Base-by-base conservation (phyloP, 768 basidiomycete genomes). In the Coprinopsis sp. region DNA sequence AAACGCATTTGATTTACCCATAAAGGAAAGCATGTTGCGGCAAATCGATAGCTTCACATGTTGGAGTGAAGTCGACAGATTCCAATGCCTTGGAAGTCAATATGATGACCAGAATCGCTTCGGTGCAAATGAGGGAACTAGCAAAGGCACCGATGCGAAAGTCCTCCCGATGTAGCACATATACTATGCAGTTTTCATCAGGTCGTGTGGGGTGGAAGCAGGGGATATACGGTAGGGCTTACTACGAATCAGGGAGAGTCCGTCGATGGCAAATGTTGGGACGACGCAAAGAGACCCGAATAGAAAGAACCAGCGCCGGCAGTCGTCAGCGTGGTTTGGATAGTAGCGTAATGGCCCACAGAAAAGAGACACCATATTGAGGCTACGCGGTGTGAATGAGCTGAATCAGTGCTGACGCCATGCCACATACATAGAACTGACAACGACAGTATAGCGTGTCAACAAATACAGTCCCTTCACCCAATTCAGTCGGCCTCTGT, bases 191-290 rank as follows among this genome's bases (percentile, higher is more conserved):
- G n/a, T n/a, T n/a, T n/a, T n/a, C n/a, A n/a, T n/a, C n/a, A n/a
- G n/a, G n/a, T n/a, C n/a, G n/a, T n/a, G n/a, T n/a, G n/a, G n/a
- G n/a, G n/a, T n/a, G n/a, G n/a, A 28, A 22, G 14, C 8, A 2
- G 3, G 7, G 16, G 10, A 31, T n/a, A 6, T 19, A 33, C 21
- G 6, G 13, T 4, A 23, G 18, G 8, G 25, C 43, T 44, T n/a
- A 44, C 48, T 36, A 44, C 48, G 40, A 21, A 49, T 40, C 48
- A 49, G 43, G 5, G 48, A 33, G 18, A 49, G 28, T 3, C 41
- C 48, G 25, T 49, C 48, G 7, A 49, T 44, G 6, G 41, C 25
- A 21, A 49, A 49, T 19, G 44, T n/a, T 16, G 38, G 22, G 23
- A 40, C n/a, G 28, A 28, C 43, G 11, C 33, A 36, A 12, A 44